A percentile compares a stretch with the other conserved stretches of the same genome.
Evolutionary conservation across 345 rosid species (phyloP).

Genomic region (Jatropha curcas): DNA sequence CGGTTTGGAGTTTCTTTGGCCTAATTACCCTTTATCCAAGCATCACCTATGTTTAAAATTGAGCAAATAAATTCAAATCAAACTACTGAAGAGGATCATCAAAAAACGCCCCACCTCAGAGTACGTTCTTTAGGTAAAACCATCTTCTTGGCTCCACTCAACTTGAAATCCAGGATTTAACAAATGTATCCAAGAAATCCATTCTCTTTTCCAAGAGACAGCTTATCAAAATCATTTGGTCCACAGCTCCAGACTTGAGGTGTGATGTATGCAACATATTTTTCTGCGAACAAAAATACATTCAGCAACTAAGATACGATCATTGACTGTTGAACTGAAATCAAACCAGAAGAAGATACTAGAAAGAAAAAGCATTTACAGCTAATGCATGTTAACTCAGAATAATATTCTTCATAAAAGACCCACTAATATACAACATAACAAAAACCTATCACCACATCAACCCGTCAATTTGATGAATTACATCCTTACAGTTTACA

Average conservation of each 20-base stretch:
- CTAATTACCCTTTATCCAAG: constrained; percentile 69
- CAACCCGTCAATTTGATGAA: too few relatives aligned
- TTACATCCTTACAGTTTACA: too few relatives aligned
- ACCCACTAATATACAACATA: neutral
- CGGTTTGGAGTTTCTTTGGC: constrained; percentile 48
- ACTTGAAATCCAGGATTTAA: constrained; percentile 52
- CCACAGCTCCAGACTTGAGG: constrained; percentile 51
- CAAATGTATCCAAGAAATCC: constrained; percentile 78
- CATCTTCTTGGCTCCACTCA: constrained; percentile 48
- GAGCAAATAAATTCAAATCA: constrained; percentile 45
- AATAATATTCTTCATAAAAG: neutral
- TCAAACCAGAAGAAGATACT: neutral
- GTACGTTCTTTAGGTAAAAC: constrained; percentile 43
- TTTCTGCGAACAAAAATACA: constrained; percentile 50
- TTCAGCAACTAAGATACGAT: constrained; percentile 11
- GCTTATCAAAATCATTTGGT: constrained; percentile 49
- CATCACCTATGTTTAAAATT: constrained; percentile 59
- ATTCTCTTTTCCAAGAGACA: constrained; percentile 60
- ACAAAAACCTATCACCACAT: neutral
- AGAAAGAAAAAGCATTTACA: neutral
- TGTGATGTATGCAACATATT: constrained; percentile 64
- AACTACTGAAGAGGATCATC: constrained; percentile 36
- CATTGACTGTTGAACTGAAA: too few relatives aligned
- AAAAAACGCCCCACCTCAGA: constrained; percentile 47
- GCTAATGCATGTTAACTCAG: neutral